These are phyloP conservation scores for Alternaria gaisen DNA, from an alignment of 2,329 filamentous ascomycete genomes.

Conservation along the genomic window DNA sequence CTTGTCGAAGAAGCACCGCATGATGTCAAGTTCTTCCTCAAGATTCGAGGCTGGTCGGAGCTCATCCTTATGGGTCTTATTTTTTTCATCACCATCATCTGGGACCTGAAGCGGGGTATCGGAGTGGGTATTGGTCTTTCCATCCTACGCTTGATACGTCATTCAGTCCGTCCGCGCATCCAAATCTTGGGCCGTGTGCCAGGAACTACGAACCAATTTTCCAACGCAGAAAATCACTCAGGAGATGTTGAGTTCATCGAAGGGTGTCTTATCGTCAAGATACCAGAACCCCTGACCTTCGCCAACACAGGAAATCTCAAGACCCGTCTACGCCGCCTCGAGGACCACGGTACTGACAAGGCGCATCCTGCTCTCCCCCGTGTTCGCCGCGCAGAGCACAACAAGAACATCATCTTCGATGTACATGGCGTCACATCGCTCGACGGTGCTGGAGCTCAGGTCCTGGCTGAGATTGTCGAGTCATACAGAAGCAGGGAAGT, in stretches of 20 bases:
- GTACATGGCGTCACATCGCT: conserved; percentile 96
- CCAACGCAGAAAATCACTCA: conserved; percentile 79
- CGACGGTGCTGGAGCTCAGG: conserved; percentile 92
- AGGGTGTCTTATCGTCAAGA: conserved; percentile 94
- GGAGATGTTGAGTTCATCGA: conserved; percentile 86
- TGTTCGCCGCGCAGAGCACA: conserved; percentile 78
- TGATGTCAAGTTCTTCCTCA: conserved; percentile 88
- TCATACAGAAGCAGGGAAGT: conserved; percentile 80
- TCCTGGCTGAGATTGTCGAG: conserved; percentile 86
- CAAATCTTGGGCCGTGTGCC: conserved; percentile 93
- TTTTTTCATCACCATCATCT: conserved; percentile 91
- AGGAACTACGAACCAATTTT: conserved; percentile 78
- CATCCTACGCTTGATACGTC: conserved; percentile 85
- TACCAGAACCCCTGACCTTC: conserved; percentile 94
- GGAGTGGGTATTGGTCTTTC: conserved; percentile 93
- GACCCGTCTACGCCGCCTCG: conserved; percentile 80
- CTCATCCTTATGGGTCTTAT: conserved; percentile 88
- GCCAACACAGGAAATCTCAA: conserved; percentile 95
- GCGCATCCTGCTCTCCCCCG: conserved; percentile 89
- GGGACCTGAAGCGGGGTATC: conserved; percentile 92
- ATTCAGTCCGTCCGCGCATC: conserved; percentile 90
- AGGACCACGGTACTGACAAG: conserved; percentile 85
- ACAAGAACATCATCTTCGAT: conserved; percentile 94
- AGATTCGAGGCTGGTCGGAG: conserved; percentile 86
- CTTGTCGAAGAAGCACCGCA: conserved; percentile 95